phyloP scores from a whole-genome alignment of 2,329 filamentous ascomycete species.

The Pseudopyricularia javanii region DNA sequence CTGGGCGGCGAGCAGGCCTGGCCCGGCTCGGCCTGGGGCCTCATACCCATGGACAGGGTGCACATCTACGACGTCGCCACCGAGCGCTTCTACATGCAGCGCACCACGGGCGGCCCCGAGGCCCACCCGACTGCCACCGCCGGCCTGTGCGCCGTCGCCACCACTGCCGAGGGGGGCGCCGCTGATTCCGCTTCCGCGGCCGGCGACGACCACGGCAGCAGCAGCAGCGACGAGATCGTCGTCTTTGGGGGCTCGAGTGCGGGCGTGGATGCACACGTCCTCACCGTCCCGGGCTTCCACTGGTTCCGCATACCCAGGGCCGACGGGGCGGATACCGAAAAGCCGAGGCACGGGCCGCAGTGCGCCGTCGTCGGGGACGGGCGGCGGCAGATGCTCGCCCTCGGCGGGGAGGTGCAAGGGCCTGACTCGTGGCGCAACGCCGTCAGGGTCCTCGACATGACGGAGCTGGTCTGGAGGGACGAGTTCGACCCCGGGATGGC shows the following conservation, averaged over 20 bases:
- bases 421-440: background rate
- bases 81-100: too few relatives aligned
- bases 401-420: background rate
- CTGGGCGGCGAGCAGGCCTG: slow-evolving; percentile 1
- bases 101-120: too few relatives aligned
- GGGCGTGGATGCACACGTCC: background rate
- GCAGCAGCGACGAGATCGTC: background rate
- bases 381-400: background rate
- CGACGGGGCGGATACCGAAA: background rate
- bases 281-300: background rate
- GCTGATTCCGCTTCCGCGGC: too few relatives aligned
- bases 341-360: background rate
- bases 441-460: background rate
- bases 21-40: too few relatives aligned
- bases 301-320: background rate
- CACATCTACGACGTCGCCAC: too few relatives aligned
- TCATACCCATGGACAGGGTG: too few relatives aligned
- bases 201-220: too few relatives aligned
- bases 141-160: background rate
- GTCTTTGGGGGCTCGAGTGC: background rate
- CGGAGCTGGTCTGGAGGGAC: background rate
- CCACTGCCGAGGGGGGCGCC: too few relatives aligned
- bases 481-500: background rate
- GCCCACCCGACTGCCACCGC: too few relatives aligned
- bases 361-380: background rate